Percentiles rank a stretch among this genome's conserved stretches.
Conservation (phyloP, 495 filamentous ascomycete genomes). For the Talaromyces adpressus region DNA sequence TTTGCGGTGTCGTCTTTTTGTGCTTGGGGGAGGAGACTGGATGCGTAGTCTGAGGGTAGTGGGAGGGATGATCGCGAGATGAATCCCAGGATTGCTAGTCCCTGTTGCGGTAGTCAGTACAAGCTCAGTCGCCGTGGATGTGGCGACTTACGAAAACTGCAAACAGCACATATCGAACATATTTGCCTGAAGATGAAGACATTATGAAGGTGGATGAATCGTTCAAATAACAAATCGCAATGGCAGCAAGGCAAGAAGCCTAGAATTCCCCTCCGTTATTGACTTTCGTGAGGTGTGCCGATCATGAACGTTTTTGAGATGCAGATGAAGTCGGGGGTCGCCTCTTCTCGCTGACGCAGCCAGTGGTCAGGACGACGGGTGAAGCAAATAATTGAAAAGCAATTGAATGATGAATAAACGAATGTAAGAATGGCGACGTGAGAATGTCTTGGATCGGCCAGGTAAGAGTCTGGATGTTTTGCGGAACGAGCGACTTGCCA, state of each 20-base stretch:
- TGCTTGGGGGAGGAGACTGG: constrained; percentile 14
- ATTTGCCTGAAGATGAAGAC: constrained; percentile 60
- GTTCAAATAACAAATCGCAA: not conserved
- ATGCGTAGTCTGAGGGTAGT: constrained; percentile 25
- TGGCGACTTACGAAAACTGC: constrained; percentile 65
- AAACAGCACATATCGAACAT: constrained; percentile 83
- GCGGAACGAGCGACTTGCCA: not conserved
- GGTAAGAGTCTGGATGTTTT: not conserved
- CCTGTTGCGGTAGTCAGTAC: constrained; percentile 33
- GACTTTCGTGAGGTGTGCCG: not conserved
- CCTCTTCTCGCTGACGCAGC: not conserved
- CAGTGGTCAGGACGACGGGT: not conserved
- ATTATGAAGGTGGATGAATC: constrained; percentile 33
- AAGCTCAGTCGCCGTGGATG: not conserved
- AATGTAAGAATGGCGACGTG: not conserved
- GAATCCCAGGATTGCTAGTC: constrained; percentile 69
- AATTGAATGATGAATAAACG: not conserved
- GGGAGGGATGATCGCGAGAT: constrained; percentile 64
- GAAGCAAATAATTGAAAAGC: not conserved
- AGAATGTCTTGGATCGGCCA: not conserved
- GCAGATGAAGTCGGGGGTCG: not conserved
- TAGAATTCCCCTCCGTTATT: not conserved
- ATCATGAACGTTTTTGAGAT: not conserved
- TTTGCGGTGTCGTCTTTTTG: constrained; percentile 16
- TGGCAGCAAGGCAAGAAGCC: not conserved